Conservation (phyloP, 306 rosid species). For the Carpinus fangiana region DNA sequence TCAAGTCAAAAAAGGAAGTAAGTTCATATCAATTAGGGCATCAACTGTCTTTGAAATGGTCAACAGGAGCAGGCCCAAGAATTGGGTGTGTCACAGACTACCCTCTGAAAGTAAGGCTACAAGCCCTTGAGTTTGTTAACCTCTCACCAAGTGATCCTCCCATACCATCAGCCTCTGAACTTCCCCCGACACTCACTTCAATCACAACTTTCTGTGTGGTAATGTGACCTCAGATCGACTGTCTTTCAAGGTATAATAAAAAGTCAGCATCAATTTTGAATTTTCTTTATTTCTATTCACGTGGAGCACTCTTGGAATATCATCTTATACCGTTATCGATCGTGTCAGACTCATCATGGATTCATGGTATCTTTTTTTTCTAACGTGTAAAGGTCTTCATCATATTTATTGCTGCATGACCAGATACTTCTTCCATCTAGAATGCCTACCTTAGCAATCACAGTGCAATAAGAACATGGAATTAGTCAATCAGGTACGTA, state of each 20-base stretch:
- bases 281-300: not conserved
- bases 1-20: slow-evolving; percentile 26
- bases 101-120: slow-evolving; percentile 26
- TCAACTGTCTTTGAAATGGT: slow-evolving; percentile 20
- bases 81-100: slow-evolving; percentile 29
- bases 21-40: slow-evolving; percentile 23
- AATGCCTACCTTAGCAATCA: not conserved
- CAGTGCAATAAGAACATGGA: not conserved
- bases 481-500: not conserved
- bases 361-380: not conserved
- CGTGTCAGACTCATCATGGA: not conserved
- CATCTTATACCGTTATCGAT: not conserved
- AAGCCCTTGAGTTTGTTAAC: slow-evolving; percentile 25
- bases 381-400: not conserved
- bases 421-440: not conserved
- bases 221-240: slow-evolving; percentile 16
- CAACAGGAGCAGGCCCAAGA: slow-evolving; percentile 29
- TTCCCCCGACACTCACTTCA: not conserved
- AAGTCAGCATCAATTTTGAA: not conserved
- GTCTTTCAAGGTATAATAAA: not conserved
- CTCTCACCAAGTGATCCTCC: not conserved
- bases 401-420: not conserved
- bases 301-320: not conserved
- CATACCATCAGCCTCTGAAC: not conserved
- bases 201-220: slow-evolving; percentile 17